Base-by-base conservation (phyloP, 441 rosid species). In the Gossypium gossypioides region DNA sequence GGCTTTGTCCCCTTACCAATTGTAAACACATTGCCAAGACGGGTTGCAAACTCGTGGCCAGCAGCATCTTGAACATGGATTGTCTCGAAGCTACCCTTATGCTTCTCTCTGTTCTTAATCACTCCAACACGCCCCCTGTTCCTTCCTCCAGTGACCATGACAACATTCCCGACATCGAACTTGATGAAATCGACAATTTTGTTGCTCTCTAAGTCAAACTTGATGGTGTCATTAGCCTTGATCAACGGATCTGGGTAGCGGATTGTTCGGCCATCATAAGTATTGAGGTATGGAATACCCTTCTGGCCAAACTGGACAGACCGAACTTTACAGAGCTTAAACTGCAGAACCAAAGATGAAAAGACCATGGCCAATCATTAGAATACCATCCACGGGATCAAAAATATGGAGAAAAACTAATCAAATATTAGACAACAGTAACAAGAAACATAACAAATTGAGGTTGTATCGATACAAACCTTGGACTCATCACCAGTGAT, bases 41-140 rank as follows among this genome's bases (percentile, higher is more conserved):
- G 88, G 21, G 96, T 88, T 13, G 94, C 96, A 61, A 88, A 88
- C 76, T 90, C 93, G 12, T 88, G 90, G 15, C 61, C 61, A 22
- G 61, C 15, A 12, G 61, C 61, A 10, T 57, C 61, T 57, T 57
- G 61, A 24, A 57, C 29, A 4, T 57, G 61, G 34, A 57, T 57
- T 57, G 34, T 57, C 61, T 57, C 34, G 0, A 57, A 57, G 61
- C 61, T 57, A 57, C 61, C 61, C 32, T 57, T 57, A 57, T 57
- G 34, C 61, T 57, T 57, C 61, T 57, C 34, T 3, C 61, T 57
- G 61, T 24, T 57, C 61, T 57, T 57, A 24, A 57, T 57, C 34
- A 88, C 82, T 24, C 96, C 94, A 56, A 87, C 96, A 62, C 93
- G 89, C 27, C 96, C 96, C 72, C 89, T 86, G 76, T 89, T 90